A percentile compares a stretch with the other conserved stretches of the same genome.
Evolutionary conservation across 371 early-diverging fungal species (phyloP).

Genomic region (Mortierella sp.): DNA sequence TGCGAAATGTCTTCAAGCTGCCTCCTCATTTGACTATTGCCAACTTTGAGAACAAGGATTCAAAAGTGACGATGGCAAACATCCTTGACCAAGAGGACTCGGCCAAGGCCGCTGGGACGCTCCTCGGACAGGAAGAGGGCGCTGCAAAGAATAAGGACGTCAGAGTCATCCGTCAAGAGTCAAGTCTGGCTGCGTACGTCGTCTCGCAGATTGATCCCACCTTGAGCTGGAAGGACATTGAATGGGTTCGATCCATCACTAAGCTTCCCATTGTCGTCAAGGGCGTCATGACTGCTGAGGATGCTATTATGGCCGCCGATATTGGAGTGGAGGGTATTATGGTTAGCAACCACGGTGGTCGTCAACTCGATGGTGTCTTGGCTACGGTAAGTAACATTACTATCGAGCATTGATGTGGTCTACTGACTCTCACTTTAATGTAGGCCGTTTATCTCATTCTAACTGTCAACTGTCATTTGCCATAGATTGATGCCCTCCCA

Average conservation of each 20-base stretch:
- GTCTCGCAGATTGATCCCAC: conserved; percentile 80
- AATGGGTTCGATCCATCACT: conserved; percentile 87
- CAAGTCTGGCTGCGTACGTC: conserved; percentile 73
- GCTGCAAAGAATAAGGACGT: conserved; percentile 57
- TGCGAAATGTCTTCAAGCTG: conserved; percentile 74
- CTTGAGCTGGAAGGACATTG: conserved; percentile 88
- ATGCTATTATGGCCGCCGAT: conserved; percentile 87
- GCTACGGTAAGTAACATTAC: conserved; percentile 45
- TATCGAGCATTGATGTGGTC: too few species aligned
- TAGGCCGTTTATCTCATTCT: background rate
- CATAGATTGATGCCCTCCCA: conserved; percentile 82
- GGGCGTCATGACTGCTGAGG: conserved; percentile 91
- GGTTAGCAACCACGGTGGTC: conserved; percentile 96
- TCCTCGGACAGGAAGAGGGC: conserved; percentile 35
- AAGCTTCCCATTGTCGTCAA: conserved; percentile 91
- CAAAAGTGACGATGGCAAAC: conserved; percentile 47
- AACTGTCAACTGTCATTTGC: background rate
- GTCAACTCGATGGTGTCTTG: conserved; percentile 89
- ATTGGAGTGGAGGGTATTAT: conserved; percentile 86
- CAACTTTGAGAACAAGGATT: conserved; percentile 60
- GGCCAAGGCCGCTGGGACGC: conserved; percentile 28
- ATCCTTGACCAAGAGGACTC: conserved; percentile 23
- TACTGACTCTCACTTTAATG: background rate
- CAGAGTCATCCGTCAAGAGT: conserved; percentile 39
- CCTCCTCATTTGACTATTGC: conserved; percentile 63